Evolutionary conservation across 75 land plant species (phyloP).

Genomic region (Pinus tabuliformis): DNA sequence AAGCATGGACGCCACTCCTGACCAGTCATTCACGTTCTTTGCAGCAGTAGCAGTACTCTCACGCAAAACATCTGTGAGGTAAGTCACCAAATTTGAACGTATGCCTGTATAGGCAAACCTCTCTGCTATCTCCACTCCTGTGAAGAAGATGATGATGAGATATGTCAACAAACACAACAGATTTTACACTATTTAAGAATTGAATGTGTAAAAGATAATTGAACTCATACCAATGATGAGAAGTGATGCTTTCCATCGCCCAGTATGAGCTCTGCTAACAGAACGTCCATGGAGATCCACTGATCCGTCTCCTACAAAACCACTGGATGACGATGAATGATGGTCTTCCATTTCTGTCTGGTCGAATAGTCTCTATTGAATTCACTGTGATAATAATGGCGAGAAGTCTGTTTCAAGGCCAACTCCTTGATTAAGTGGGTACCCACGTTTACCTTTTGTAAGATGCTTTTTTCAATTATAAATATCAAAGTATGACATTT

Average conservation of each 20-base stretch:
- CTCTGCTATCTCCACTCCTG: slow-evolving; percentile 73
- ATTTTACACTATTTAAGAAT: background rate
- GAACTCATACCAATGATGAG: slow-evolving; percentile 7
- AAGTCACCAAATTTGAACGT: slow-evolving; percentile 52
- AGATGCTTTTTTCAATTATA: no score
- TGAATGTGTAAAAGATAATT: no score
- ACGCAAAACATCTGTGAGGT: slow-evolving; percentile 39
- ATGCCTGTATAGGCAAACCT: slow-evolving; percentile 75
- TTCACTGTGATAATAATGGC: no score
- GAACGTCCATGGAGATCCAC: slow-evolving; percentile 1
- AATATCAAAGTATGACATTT: no score
- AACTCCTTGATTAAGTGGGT: no score
- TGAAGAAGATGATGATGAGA: background rate
- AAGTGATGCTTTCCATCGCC: slow-evolving; percentile 2
- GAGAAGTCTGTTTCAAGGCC: no score
- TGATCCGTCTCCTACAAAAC: no score
- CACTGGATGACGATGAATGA: no score
- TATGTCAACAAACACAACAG: background rate
- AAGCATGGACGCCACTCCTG: slow-evolving; percentile 31
- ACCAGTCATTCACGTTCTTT: slow-evolving; percentile 59
- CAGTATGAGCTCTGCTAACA: slow-evolving; percentile 3
- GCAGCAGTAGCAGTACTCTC: slow-evolving; percentile 55
- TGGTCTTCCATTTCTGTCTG: no score
- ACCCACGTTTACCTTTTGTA: no score
- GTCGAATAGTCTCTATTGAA: no score